phyloP scores from a whole-genome alignment of 495 filamentous ascomycete genomes.

The Cercophora scortea region DNA sequence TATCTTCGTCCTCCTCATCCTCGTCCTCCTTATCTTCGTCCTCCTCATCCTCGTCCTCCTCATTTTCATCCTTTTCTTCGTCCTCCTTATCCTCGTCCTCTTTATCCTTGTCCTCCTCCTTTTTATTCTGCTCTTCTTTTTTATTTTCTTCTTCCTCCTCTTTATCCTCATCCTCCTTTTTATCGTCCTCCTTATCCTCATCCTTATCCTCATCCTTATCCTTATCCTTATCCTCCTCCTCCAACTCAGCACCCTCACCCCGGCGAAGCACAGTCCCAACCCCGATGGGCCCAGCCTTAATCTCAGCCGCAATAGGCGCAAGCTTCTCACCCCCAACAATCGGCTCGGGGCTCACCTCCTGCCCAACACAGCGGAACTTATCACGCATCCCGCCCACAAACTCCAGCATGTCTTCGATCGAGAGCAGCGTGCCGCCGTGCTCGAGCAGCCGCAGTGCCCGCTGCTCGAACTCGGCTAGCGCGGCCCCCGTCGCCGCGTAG shows the following conservation, averaged over 20 bases:
- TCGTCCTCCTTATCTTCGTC: no score
- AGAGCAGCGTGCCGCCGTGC: neutral
- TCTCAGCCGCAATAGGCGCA: no score
- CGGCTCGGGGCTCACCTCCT: neutral
- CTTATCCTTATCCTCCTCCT: neutral
- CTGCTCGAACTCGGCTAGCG: neutral
- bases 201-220: neutral
- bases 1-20: no score
- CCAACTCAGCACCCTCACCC: neutral
- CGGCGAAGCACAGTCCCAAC: neutral
- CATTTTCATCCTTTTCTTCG: no score
- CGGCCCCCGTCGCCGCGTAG: neutral
- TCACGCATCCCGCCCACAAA: neutral
- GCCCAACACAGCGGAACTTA: neutral
- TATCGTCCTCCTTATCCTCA: neutral
- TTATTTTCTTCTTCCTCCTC: no score
- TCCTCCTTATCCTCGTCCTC: no score
- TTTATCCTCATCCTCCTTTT: neutral
- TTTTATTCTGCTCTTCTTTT: no score
- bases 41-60: no score
- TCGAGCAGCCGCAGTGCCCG: neutral
- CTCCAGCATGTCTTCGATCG: neutral
- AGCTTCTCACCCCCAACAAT: no score
- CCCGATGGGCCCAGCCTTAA: neutral
- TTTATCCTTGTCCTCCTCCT: no score